These are phyloP conservation scores for Volvox reticuliferus DNA, from an alignment of 139 green algal genomes.

Conservation along the genomic window DNA sequence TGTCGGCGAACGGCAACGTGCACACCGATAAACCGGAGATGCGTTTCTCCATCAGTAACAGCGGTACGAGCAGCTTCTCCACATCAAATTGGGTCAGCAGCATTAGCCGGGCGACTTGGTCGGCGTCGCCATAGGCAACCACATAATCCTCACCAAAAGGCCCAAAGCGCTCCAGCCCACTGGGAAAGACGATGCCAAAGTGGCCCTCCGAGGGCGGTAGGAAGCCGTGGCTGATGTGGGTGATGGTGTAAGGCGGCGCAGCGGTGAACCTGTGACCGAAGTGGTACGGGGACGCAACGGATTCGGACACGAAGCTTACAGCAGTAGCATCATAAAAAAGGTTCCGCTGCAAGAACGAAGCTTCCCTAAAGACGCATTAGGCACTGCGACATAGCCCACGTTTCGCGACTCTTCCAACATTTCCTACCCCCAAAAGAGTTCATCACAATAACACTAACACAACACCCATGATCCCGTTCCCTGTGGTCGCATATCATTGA, in stretches of 20 bases:
- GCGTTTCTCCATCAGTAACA: conserved; percentile 1
- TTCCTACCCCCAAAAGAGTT: too few relatives aligned
- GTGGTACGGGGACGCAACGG: background rate
- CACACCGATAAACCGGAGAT: conserved; percentile 1
- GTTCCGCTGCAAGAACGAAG: too few relatives aligned
- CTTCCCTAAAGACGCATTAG: too few relatives aligned
- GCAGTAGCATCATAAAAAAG: too few relatives aligned
- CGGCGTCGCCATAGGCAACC: conserved; percentile 27
- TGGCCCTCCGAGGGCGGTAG: conserved; percentile 22
- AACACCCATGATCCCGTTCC: too few relatives aligned
- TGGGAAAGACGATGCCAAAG: conserved; percentile 32
- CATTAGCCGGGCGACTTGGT: conserved; percentile 33
- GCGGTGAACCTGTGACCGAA: conserved; percentile 20
- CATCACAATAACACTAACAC: too few relatives aligned
- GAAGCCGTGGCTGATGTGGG: conserved; percentile 40
- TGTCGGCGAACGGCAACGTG: conserved; percentile 3
- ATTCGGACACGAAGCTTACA: too few relatives aligned
- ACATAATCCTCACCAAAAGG: background rate
- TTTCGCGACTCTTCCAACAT: too few relatives aligned
- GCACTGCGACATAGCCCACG: too few relatives aligned
- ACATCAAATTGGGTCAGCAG: background rate
- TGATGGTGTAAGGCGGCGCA: background rate
- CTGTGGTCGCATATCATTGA: too few relatives aligned
- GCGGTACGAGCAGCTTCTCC: conserved; percentile 26
- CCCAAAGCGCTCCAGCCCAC: conserved; percentile 17